A percentile compares a stretch with the other conserved stretches of the same genome.
These are phyloP conservation scores for Albizia julibrissin DNA, from an alignment of 306 rosid species.

Conservation along the genomic window DNA sequence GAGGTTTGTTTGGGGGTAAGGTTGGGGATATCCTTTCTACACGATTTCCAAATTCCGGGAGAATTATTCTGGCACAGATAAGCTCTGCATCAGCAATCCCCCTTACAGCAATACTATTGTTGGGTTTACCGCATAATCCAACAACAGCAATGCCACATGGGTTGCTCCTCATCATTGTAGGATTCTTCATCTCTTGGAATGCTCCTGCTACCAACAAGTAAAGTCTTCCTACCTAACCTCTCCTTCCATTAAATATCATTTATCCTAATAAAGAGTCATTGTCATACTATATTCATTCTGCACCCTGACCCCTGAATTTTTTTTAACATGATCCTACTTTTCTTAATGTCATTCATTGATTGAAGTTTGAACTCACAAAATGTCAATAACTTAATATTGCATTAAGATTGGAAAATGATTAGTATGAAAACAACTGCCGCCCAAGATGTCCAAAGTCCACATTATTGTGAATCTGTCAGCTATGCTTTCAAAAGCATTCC, in stretches of 20 bases:
- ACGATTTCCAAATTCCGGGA: slow-evolving; percentile 76
- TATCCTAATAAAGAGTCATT: slow-evolving; percentile 7
- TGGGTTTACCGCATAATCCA: slow-evolving; percentile 65
- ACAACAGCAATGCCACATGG: slow-evolving; percentile 58
- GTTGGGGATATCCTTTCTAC: slow-evolving; percentile 83
- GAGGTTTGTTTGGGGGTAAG: slow-evolving; percentile 89
- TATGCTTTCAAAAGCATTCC: neutral
- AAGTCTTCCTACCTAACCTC: slow-evolving; percentile 26
- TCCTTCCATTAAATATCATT: neutral
- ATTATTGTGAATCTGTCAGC: neutral
- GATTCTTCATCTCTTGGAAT: slow-evolving; percentile 88
- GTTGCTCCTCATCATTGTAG: slow-evolving; percentile 61
- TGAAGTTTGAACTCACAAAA: neutral
- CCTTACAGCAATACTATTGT: slow-evolving; percentile 74
- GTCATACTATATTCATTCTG: slow-evolving; percentile 9
- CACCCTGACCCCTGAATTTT: neutral
- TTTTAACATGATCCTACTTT: slow-evolving; percentile 4
- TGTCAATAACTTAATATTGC: neutral
- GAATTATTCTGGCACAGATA: slow-evolving; percentile 85
- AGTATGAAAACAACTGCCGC: neutral
- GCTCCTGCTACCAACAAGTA: slow-evolving; percentile 93
- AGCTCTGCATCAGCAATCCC: slow-evolving; percentile 92
- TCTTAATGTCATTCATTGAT: neutral
- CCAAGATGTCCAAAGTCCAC: neutral
- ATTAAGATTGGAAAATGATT: neutral